A percentile compares a stretch with the other conserved stretches of the same genome.
These are phyloP conservation scores for Lumnitzera littorea DNA, from an alignment of 345 rosid species.

Conservation along the genomic window DNA sequence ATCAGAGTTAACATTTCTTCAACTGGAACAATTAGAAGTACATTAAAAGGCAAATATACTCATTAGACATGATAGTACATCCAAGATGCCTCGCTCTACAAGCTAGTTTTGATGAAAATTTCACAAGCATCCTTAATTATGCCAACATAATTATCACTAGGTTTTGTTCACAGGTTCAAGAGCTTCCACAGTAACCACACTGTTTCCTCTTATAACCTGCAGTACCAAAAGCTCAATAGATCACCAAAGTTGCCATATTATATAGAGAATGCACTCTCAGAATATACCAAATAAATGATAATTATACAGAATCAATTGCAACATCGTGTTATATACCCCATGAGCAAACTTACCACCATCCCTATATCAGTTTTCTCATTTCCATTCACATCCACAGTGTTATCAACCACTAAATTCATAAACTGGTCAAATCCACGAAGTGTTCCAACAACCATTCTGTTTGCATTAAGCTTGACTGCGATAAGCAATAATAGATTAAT, in stretches of 20 bases:
- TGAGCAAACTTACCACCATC: conserved; percentile 19
- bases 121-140: too few relatives aligned
- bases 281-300: not conserved
- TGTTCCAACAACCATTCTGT: conserved; percentile 19
- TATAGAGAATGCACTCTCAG: not conserved
- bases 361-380: conserved; percentile 20
- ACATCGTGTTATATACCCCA: not conserved
- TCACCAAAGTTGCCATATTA: not conserved
- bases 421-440: conserved; percentile 26
- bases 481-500: not conserved
- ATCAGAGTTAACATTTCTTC: too few relatives aligned
- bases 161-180: conserved; percentile 18
- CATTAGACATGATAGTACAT: too few relatives aligned
- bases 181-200: conserved; percentile 22
- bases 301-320: not conserved
- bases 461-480: conserved; percentile 22
- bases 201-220: conserved; percentile 25
- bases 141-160: not conserved
- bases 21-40: too few relatives aligned
- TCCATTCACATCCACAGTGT: conserved; percentile 23
- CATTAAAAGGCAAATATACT: too few relatives aligned
- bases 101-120: too few relatives aligned
- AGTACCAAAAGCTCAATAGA: not conserved
- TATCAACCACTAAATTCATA: conserved; percentile 22
- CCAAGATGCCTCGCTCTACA: too few relatives aligned